Evolutionary conservation across 2,329 filamentous ascomycete species (phyloP).

Genomic region (Tolypocladium nubicola): DNA sequence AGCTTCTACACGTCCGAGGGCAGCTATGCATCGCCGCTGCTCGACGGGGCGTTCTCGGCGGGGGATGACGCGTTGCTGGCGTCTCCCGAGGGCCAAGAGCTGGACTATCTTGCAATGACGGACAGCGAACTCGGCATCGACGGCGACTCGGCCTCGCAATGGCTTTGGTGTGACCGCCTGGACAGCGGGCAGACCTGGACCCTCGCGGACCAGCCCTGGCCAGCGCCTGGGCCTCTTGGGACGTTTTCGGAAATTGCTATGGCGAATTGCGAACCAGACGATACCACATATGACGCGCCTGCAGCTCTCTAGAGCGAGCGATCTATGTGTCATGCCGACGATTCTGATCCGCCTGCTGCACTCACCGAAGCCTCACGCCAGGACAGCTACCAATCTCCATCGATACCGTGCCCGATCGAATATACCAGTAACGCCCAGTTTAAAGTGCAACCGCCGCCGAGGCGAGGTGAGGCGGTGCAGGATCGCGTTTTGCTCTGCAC

Average conservation of each 20-base stretch:
- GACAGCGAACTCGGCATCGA: background rate
- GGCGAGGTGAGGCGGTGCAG: background rate
- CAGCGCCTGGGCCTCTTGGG: background rate
- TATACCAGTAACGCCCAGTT: background rate
- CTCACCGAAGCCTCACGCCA: background rate
- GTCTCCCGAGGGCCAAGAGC: background rate
- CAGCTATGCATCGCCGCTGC: background rate
- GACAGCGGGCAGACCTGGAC: too few relatives aligned
- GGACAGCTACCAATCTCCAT: too few relatives aligned
- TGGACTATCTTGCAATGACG: background rate
- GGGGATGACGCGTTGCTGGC: background rate
- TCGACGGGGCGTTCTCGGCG: background rate
- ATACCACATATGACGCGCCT: background rate
- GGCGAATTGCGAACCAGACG: background rate
- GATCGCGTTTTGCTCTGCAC: background rate
- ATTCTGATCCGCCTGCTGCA: background rate
- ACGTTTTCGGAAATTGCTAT: background rate
- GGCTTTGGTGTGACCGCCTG: background rate
- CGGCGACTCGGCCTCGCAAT: background rate
- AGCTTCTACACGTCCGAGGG: background rate
- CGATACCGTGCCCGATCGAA: too few relatives aligned
- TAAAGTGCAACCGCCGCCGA: background rate
- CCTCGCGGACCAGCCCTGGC: background rate
- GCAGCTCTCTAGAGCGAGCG: constrained; percentile 1
- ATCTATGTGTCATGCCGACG: background rate